phyloP scores from a whole-genome alignment of 805 yeast genomes.

The Schizosaccharomyces cryophilus region DNA sequence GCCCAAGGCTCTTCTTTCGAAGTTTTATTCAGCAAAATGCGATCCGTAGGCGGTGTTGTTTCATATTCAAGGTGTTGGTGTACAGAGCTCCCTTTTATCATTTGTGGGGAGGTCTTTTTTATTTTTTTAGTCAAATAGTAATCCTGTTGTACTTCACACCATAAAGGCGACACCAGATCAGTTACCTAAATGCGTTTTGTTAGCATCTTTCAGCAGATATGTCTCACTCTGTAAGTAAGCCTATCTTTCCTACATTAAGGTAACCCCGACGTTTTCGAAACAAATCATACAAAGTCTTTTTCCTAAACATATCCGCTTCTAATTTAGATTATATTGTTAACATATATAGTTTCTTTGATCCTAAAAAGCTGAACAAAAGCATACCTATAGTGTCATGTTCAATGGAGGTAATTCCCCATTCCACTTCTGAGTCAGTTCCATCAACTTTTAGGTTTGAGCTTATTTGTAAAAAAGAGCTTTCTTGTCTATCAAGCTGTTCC shows the following conservation, averaged over 20 bases:
- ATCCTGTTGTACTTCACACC: background rate
- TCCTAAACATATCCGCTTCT: background rate
- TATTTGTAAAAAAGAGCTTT: background rate
- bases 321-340: background rate
- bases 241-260: background rate
- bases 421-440: background rate
- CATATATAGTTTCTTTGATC: background rate
- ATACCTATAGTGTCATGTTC: too few relatives aligned
- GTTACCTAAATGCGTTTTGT: background rate
- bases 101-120: background rate
- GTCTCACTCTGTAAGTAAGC: background rate
- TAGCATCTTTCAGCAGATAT: background rate
- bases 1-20: background rate
- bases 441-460: background rate
- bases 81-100: background rate
- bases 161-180: background rate
- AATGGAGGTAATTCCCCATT: too few relatives aligned
- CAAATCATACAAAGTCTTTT: background rate
- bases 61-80: background rate
- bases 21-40: background rate
- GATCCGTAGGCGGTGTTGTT: background rate
- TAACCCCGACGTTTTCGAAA: background rate
- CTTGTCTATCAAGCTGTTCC: background rate
- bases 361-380: background rate
- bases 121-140: background rate